phyloP scores from a whole-genome alignment of 2,329 filamentous ascomycete genomes.

The Biscogniauxia mediterranea region DNA sequence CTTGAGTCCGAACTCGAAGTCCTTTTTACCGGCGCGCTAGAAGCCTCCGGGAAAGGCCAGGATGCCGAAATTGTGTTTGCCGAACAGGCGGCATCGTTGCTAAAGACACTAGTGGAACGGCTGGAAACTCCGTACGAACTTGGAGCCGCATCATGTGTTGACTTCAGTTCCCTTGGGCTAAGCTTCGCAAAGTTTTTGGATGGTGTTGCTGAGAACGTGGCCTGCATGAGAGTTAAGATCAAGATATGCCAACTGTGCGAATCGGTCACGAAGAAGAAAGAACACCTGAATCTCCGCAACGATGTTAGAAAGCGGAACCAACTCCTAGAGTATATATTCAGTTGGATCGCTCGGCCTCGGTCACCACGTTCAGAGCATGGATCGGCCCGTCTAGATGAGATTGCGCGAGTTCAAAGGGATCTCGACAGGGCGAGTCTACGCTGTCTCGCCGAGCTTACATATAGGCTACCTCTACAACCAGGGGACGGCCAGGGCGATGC shows the following conservation, averaged over 20 bases:
- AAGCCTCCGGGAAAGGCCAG: constrained; percentile 49
- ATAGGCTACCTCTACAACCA: constrained; percentile 64
- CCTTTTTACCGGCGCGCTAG: constrained; percentile 57
- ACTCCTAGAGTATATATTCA: constrained; percentile 64
- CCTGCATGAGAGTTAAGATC: constrained; percentile 63
- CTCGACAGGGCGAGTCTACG: constrained; percentile 65
- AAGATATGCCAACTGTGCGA: constrained; percentile 68
- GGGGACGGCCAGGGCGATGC: constrained; percentile 64
- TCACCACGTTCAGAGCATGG: constrained; percentile 46
- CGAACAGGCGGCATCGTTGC: constrained; percentile 63
- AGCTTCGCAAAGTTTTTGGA: constrained; percentile 68
- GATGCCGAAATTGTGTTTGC: constrained; percentile 65
- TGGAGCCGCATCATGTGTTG: constrained; percentile 60
- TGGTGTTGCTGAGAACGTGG: constrained; percentile 53
- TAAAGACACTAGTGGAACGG: constrained; percentile 63
- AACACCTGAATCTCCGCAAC: constrained; percentile 66
- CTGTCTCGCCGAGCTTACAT: constrained; percentile 64
- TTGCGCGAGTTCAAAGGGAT: constrained; percentile 58
- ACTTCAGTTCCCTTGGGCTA: constrained; percentile 61
- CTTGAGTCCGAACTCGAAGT: constrained; percentile 63
- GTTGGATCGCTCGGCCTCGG: constrained; percentile 64
- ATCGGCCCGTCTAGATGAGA: constrained; percentile 55
- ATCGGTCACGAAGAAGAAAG: constrained; percentile 63
- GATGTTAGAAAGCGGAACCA: constrained; percentile 69
- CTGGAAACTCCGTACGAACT: constrained; percentile 63